Conservation (phyloP, 768 basidiomycete species). For the Rhodotorula taiwanensis region DNA sequence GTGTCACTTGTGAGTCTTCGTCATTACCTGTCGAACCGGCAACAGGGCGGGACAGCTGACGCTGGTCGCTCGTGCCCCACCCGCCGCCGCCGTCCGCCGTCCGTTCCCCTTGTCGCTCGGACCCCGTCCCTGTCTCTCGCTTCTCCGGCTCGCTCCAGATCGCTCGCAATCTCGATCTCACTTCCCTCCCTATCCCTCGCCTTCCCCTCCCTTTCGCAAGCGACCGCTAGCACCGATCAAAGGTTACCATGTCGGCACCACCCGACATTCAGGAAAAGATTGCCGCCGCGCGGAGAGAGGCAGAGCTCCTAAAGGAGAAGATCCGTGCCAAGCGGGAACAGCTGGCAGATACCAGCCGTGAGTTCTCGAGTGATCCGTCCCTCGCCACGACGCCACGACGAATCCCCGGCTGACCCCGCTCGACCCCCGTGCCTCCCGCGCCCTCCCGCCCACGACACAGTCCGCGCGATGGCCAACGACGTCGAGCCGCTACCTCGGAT, state of each 20-base stretch:
- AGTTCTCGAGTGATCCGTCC: slow-evolving; percentile 46
- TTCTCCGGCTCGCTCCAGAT: not conserved
- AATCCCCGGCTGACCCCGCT: too few species aligned
- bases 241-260: slow-evolving; percentile 25
- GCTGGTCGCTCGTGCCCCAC: too few species aligned
- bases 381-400: too few species aligned
- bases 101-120: not conserved
- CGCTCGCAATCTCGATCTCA: not conserved
- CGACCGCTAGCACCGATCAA: not conserved
- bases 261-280: slow-evolving; percentile 51
- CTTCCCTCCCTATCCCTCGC: not conserved
- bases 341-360: slow-evolving; percentile 94
- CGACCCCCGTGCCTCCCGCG: not conserved
- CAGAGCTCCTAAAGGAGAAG: slow-evolving; percentile 96
- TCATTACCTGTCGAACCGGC: too few species aligned
- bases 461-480: slow-evolving; percentile 97
- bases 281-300: slow-evolving; percentile 91
- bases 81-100: too few species aligned
- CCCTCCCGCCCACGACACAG: slow-evolving; percentile 48
- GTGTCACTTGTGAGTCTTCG: too few species aligned
- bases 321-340: slow-evolving; percentile 93
- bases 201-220: not conserved
- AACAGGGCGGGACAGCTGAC: too few species aligned
- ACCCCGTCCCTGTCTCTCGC: not conserved
- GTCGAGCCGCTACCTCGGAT: slow-evolving; percentile 92